Percentiles rank a stretch among this genome's conserved stretches.
Evolutionary conservation across 2,329 filamentous ascomycete genomes (phyloP).

Genomic region (Diaporthe helianthi): DNA sequence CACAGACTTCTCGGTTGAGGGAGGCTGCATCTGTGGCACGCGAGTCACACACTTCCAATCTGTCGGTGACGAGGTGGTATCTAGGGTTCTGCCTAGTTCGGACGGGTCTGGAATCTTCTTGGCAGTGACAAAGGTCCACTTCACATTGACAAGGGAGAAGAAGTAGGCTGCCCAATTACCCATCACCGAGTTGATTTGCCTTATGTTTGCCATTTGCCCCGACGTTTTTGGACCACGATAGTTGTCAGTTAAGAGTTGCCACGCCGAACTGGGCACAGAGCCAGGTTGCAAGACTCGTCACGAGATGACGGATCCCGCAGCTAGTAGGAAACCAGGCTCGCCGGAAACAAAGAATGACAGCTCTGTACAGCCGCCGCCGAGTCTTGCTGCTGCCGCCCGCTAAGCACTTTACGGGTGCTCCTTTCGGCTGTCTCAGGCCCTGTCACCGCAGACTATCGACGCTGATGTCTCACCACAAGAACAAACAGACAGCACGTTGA

Average conservation of each 20-base stretch:
- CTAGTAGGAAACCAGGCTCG: slow-evolving; percentile 4
- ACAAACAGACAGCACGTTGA: slow-evolving; percentile 10
- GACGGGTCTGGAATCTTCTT: slow-evolving; percentile 13
- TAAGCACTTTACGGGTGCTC: background rate
- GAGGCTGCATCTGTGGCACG: slow-evolving; percentile 21
- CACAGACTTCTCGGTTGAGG: background rate
- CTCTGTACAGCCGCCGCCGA: slow-evolving; percentile 3
- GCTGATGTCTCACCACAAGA: slow-evolving; percentile 7
- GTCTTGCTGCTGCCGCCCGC: background rate
- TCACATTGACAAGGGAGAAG: no score
- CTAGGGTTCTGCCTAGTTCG: background rate
- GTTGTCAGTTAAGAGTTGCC: background rate
- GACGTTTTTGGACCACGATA: slow-evolving; percentile 16
- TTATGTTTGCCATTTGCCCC: background rate
- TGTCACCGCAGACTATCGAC: background rate
- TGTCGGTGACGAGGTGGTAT: slow-evolving; percentile 16
- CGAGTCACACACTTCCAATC: slow-evolving; percentile 24
- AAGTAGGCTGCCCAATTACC: background rate
- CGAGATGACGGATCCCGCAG: background rate
- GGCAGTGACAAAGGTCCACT: background rate
- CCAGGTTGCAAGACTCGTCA: background rate
- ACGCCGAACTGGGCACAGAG: slow-evolving; percentile 11
- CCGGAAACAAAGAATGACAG: slow-evolving; percentile 21
- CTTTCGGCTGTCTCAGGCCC: slow-evolving; percentile 6
- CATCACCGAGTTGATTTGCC: background rate